These are phyloP conservation scores for Diaporthe aspalathi DNA, from an alignment of 2,329 filamentous ascomycete genomes.

Conservation along the genomic window DNA sequence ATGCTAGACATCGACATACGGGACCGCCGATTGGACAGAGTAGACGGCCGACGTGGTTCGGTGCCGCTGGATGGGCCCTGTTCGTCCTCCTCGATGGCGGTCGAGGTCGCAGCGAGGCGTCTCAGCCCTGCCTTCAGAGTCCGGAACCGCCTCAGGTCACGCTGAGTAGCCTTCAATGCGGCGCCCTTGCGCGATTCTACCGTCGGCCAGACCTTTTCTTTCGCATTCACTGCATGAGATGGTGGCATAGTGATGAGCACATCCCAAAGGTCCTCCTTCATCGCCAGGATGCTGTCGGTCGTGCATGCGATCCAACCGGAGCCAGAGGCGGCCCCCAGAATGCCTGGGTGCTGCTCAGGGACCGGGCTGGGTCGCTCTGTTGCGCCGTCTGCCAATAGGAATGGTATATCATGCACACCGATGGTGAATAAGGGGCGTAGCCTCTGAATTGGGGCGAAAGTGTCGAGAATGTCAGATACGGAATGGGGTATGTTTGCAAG, in stretches of 20 bases:
- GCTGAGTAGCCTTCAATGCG: constrained; percentile 85
- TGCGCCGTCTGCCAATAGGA: constrained; percentile 72
- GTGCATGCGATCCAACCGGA: constrained; percentile 93
- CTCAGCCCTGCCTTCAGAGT: constrained; percentile 73
- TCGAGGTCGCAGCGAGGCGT: constrained; percentile 50
- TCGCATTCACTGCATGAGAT: constrained; percentile 65
- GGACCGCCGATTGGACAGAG: constrained; percentile 28
- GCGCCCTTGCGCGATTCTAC: constrained; percentile 74
- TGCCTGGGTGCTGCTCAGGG: constrained; percentile 30
- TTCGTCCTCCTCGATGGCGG: constrained; percentile 38
- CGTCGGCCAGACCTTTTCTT: constrained; percentile 77
- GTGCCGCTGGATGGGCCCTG: constrained; percentile 9
- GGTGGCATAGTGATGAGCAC: constrained; percentile 86
- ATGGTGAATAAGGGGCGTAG: constrained; percentile 90
- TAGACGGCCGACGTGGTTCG: constrained; percentile 33
- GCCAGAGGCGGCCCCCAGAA: constrained; percentile 58
- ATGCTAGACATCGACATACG: constrained; percentile 37
- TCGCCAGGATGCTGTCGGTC: constrained; percentile 90
- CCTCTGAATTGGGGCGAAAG: constrained; percentile 70
- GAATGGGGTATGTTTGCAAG: constrained; percentile 87
- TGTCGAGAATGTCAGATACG: constrained; percentile 75
- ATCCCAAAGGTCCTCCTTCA: constrained; percentile 90
- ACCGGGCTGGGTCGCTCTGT: constrained; percentile 50
- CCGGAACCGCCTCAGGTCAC: constrained; percentile 85
- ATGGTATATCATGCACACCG: constrained; percentile 91